A percentile compares a stretch with the other conserved stretches of the same genome.
These are phyloP conservation scores for Orobanche coerulescens DNA, from an alignment of 257 asterid genomes.

Conservation along the genomic window DNA sequence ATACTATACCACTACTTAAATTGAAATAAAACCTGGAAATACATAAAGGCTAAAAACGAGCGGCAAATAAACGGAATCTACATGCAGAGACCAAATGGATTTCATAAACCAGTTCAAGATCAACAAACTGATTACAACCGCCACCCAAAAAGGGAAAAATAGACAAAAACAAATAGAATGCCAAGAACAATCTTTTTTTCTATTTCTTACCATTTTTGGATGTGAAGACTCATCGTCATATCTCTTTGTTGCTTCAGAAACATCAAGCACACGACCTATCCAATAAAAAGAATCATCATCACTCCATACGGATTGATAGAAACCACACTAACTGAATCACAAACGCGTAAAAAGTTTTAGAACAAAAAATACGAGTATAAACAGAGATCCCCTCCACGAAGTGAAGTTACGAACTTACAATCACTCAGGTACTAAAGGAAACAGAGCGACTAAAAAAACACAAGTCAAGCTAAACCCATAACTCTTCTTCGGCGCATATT, in stretches of 20 bases:
- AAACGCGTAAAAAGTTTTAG: background rate
- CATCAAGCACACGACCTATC: conserved; percentile 77
- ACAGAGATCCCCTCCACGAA: background rate
- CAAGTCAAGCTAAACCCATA: conserved; percentile 3
- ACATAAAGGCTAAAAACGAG: background rate
- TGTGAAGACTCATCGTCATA: conserved; percentile 46
- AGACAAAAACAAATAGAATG: background rate
- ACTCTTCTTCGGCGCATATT: background rate
- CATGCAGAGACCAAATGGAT: background rate
- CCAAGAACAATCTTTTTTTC: background rate
- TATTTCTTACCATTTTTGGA: conserved; percentile 60
- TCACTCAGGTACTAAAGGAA: background rate
- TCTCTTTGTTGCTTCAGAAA: conserved; percentile 53
- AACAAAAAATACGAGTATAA: background rate
- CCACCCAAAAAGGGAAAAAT: background rate
- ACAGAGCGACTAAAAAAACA: background rate
- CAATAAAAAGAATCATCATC: conserved; percentile 25
- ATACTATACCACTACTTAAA: background rate
- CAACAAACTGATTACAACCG: conserved; percentile 4
- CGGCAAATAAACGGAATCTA: background rate
- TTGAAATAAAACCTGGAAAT: background rate
- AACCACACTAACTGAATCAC: background rate
- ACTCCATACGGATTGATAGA: conserved; percentile 10
- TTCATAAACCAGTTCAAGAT: background rate
- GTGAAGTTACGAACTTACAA: background rate